Base-by-base conservation (phyloP, 2,329 filamentous ascomycete species). In the Fusarium sororula region DNA sequence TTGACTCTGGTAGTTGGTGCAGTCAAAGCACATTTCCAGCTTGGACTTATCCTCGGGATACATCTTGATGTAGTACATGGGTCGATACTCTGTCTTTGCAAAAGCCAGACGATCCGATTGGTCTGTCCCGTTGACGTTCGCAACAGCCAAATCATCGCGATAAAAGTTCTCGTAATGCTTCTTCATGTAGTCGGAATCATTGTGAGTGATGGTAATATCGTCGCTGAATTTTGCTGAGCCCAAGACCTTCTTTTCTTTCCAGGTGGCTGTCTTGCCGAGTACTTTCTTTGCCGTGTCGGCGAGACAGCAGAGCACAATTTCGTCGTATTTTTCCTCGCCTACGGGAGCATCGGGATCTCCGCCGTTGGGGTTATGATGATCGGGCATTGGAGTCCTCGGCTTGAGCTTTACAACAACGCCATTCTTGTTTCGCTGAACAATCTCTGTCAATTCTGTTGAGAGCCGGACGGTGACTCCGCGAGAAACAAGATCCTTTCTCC, bases 11-110 rank as follows among this genome's bases (percentile, higher is more conserved):
- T 73, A 73, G 4, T 73, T 73, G 9, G 70, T 73, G 11, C 69
- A 73, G 8, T 73, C 69, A 3, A 73, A 73, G 30, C 70, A 73
- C 70, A 73, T 73, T 37, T 73, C 70, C 3, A 73, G 56, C 26
- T 73, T 73, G 5, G 65, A 56, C 65, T 73, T 72, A 13, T 73
- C 70, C 28, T 73, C 55, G 0, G 70, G 65, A 10, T 73, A 73
- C 70, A 73, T 73, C 53, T 73, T 73, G 60, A 73, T 73, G 26
- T 73, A 73, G 59, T 73, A 73, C 70, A 73, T 73, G 17, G 70
- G 70, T 11, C 70, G 60, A 42, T 73, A 73, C 9, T 73, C 69
- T 0, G 70, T 63, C 53, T 72, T 70, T 42, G 70, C 70, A 38
- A 50, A 73, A 3, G 61, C 65, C 13, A 73, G 22, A 5, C 70